phyloP scores from a whole-genome alignment of 805 yeast genomes.

The Gaillardinia entomophila region DNA sequence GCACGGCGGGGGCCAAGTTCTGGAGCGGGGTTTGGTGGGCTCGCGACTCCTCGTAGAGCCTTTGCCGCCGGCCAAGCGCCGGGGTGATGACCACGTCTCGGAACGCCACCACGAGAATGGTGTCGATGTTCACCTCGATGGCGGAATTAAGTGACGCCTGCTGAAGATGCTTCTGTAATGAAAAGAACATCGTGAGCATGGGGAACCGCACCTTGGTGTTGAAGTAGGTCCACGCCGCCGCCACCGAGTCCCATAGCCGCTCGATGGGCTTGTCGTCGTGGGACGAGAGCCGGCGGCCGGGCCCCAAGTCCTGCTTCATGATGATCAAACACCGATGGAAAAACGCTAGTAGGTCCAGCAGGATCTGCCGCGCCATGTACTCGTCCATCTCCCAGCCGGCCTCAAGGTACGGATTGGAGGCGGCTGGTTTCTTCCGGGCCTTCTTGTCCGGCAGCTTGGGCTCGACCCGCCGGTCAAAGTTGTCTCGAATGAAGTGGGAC shows the following conservation, averaged over 20 bases:
- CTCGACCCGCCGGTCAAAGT: conserved; percentile 4
- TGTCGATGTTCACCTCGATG: conserved; percentile 20
- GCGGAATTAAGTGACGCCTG: conserved; percentile 7
- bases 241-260: conserved; percentile 15
- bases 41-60: neutral
- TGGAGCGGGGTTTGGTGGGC: neutral
- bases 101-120: conserved; percentile 19
- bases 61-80: conserved; percentile 12
- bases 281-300: neutral
- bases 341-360: conserved; percentile 20
- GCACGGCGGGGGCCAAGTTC: neutral
- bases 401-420: neutral
- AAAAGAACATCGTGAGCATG: conserved; percentile 18
- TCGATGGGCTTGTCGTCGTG: conserved; percentile 1
- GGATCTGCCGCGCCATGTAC: conserved; percentile 20
- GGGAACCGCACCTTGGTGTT: conserved; percentile 18
- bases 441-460: neutral
- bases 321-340: conserved; percentile 18
- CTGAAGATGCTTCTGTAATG: conserved; percentile 15
- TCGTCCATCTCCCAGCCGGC: conserved; percentile 12
- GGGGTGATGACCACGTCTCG: conserved; percentile 23
- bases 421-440: neutral
- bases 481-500: conserved; percentile 14
- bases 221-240: conserved; percentile 23
- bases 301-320: conserved; percentile 15